Evolutionary conservation across 305 asterid genomes (phyloP), one percentile per base, ranked within the genome.

Genomic region (Caryopteris hybrid): DNA sequence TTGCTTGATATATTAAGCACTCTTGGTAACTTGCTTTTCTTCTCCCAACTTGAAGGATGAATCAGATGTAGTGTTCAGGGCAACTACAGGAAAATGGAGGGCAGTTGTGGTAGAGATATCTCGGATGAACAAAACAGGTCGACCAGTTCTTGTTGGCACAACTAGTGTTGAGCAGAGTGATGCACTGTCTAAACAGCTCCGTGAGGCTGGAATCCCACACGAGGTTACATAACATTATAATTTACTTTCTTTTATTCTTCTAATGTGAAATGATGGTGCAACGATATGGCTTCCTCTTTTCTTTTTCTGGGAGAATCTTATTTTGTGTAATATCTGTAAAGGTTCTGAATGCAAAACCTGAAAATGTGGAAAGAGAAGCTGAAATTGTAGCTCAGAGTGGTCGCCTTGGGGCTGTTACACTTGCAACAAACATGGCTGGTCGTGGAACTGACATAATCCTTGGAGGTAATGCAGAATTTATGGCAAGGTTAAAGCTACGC

Each of bases 361-460:
- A 94, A 81, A 94, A 94, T 78, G 99, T 94, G 84, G 99, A 94
- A 80, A 82, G 99, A 82, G 99, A 94, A 84, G 99, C 99, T 79
- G 99, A 94, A 87, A 94, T 94, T 85, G 96, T 94, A 75, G 96
- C 97, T 74, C 99, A 94, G 76, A 94, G 99, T 81, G 99, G 99
- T 71, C 97, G 99, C 70, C 86, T 87, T 65, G 97, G 97, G 74
- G 96, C 95, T 31, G 97, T 94, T 73, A 94, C 99, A 66, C 91
- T 94, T 79, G 99, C 99, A 52, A 94, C 99, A 66, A 94, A 94
- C 80, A 91, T 94, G 99, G 99, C 99, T 64, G 99, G 99, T 64
- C 97, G 99, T 76, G 99, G 99, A 23, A 94, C 99, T n/a, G 99
- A 94, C 83, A 94, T 94, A 55, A 94, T 94, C 78, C 97, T 94